phyloP scores from a whole-genome alignment of 345 rosid genomes.

The Salix dunnii region DNA sequence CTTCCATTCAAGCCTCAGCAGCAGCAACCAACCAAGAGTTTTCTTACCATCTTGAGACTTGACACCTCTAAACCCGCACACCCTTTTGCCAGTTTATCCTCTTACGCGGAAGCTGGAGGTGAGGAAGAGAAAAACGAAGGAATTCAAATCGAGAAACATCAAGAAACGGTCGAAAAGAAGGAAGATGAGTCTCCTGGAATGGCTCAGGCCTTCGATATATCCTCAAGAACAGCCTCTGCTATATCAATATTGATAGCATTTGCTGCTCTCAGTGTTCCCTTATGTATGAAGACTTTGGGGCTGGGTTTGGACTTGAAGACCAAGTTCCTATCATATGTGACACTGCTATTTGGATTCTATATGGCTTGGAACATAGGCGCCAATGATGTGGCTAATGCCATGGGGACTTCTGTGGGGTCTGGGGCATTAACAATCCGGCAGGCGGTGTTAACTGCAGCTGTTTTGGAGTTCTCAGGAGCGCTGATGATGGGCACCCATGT shows the following conservation, averaged over 20 bases:
- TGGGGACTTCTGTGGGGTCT: constrained; percentile 97
- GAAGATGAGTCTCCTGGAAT: constrained; percentile 53
- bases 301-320: constrained; percentile 61
- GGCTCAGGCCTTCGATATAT: constrained; percentile 77
- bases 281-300: constrained; percentile 68
- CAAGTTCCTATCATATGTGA: constrained; percentile 61
- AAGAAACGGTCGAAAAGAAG: constrained; percentile 23
- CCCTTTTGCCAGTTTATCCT: constrained; percentile 67
- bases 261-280: constrained; percentile 66
- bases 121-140: constrained; percentile 43
- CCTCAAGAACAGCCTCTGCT: constrained; percentile 62
- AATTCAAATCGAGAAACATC: constrained; percentile 27
- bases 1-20: constrained; percentile 27
- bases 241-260: constrained; percentile 60
- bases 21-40: constrained; percentile 30
- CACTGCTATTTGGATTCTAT: constrained; percentile 82
- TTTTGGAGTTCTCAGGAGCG: constrained; percentile 94
- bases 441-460: constrained; percentile 83
- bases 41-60: constrained; percentile 29
- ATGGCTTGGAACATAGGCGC: constrained; percentile 99
- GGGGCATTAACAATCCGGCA: constrained; percentile 79
- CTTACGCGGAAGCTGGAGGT: constrained; percentile 63
- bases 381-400: constrained; percentile 97
- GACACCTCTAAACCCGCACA: constrained; percentile 26
- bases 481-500: constrained; percentile 97